Base-by-base conservation (phyloP, 2,329 filamentous ascomycete species). In the Chalaropsis thielavioides region DNA sequence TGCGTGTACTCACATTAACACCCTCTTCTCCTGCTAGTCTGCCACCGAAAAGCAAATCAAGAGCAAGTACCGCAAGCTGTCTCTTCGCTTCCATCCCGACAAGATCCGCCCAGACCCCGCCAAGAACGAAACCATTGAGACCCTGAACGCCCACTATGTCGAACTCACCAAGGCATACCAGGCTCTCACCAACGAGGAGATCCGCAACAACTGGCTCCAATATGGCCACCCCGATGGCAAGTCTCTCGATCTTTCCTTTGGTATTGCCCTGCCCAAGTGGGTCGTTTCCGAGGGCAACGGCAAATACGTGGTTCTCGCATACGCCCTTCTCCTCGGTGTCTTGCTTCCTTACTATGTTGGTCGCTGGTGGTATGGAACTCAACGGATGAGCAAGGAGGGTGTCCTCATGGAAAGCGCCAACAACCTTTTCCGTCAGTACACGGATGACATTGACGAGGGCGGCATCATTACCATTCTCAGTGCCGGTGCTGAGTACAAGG, bases 141-240 rank as follows among this genome's bases (percentile, higher is more conserved):
- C 79, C 19, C 82, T 97, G 71, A 99, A 94, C 75, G 82, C 92
- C 67, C 82, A 86, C 74, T 99, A 94, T 78, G 91, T 97, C 65
- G 92, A 97, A 72, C 83, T 97, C 71, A 94, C 90, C 70, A 99
- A 99, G 79, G 94, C 94, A 6, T 99, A 96, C 82, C 96, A 99
- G 77, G 88, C 94, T 2, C 83, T 99, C 61, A 99, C 95, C 3
- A 94, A 99, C 73, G 95, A 99, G 76, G 94, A 97, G 51, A 83
- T 97, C 68, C 89, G 94, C 72, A 95, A 95, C 77, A 99, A 99
- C 79, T 99, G 89, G 76, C 86, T 96, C 63, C 89, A 95, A 75
- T 99, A 88, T 72, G 94, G 94, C 65, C 91, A 99, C 75, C 94
- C 94, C 6, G 94, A 99, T 74, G 94, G 94, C 73, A 97, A 96